Evolutionary conservation across 257 asterid genomes (phyloP), one percentile per base, ranked within the genome.

Genomic region (Striga asiatica): DNA sequence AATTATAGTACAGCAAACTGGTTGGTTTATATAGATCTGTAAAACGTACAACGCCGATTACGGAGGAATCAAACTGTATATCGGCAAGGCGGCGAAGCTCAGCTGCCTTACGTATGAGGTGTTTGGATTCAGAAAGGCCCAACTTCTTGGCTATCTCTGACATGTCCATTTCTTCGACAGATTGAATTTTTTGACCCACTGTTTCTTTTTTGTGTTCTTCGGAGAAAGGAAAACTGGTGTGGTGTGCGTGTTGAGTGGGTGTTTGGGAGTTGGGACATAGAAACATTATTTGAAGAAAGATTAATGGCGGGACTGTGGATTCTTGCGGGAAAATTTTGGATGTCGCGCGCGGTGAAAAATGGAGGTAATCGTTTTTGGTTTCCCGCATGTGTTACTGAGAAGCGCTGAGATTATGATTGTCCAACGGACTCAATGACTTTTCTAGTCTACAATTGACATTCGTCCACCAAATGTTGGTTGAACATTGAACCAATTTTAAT

Each of bases 21-120:
- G 37, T 20, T 38, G 1, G 19, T 13, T 19, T 19, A 2, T n/a
- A 59, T 5, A 3, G 38, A 39, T 4, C 5, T n/a, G n/a, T n/a
- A n/a, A 69, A 11, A 57, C 92, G 14, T 77, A 89, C 98, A 6
- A 92, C 83, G 32, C 98, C 94, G 51, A 88, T 88, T 31, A 76
- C 39, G 51, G 98, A 92, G 20, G 97, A 88, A 42, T 92, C 77
- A 58, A 92, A 92, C 50, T 88, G 95, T 42, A 85, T 68, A 48
- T 92, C 98, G 46, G 95, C 97, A 13, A 61, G 89, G 43, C 98
- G 94, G 55, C 98, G 95, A 62, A 91, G 88, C 75, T 91, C 98
- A 35, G 95, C 91, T 4, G 98, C 97, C 71, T 78, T 81, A 11
- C 89, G 89, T 35, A 77, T 61, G 24, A 91, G 70, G 11, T 39